Base-by-base conservation (phyloP, 2,329 filamentous ascomycete species). In the Phialophora expanda region DNA sequence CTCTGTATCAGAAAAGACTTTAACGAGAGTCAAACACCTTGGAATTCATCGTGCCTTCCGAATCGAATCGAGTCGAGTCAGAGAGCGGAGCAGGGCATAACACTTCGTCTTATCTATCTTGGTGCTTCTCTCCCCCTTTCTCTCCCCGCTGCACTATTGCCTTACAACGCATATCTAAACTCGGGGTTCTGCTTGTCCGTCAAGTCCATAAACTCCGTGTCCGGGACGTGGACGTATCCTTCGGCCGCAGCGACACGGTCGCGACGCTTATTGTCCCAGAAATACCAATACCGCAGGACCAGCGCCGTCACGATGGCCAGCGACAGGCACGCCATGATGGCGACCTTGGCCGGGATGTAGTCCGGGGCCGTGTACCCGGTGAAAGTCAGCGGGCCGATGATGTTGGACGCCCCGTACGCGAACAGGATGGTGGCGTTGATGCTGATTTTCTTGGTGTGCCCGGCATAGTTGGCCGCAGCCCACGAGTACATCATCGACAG, bases 361-460 rank as follows among this genome's bases (percentile, higher is more conserved):
- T 78, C 74, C 1, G 81, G 80, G 20, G 79, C 79, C 62, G 82
- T 75, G 44, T 76, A 71, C 0, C 74, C 75, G 58, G 78, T 77
- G 70, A 82, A 82, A 1, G 79, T 81, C 66, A 80, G 75, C 20
- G 81, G 79, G 0, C 78, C 80, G 5, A 82, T 72, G 59, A 82
- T 80, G 68, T 81, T 82, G 1, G 78, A 79, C 7, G 79, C 72
- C 61, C 81, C 83, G 69, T 83, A 83, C 4, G 62, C 2, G 76
- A 76, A 80, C 6, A 81, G 75, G 60, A 83, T 82, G 0, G 81
- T 80, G 46, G 81, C 78, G 2, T 80, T 80, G 17, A 76, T 79
- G 12, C 79, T 80, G 3, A 81, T 82, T 28, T 81, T 78, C 74
- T 84, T 84, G 2, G 81, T 82, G 62, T 84, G 80, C 0, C 82